Base-by-base conservation (phyloP, 1,284 basidiomycete genomes). In the Golubevia pallescens region DNA sequence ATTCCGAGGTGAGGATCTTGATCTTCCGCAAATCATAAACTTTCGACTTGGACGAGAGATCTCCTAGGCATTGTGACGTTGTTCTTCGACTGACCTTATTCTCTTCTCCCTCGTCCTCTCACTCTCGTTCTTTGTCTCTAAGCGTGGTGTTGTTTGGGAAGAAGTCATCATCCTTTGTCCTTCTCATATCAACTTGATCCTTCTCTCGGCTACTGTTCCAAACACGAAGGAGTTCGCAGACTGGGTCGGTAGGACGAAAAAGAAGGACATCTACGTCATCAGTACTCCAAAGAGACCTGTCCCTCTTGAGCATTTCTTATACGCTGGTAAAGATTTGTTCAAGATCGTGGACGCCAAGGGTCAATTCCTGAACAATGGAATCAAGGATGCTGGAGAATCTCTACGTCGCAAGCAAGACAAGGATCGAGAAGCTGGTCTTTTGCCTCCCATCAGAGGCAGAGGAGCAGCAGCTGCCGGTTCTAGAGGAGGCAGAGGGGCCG, bases 71-170 rank as follows among this genome's bases (percentile, higher is more conserved):
- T n/a, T n/a, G n/a, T n/a, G n/a, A n/a, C n/a, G n/a, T n/a, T n/a
- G n/a, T n/a, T n/a, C n/a, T n/a, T n/a, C n/a, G n/a, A n/a, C n/a
- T n/a, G n/a, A n/a, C n/a, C n/a, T n/a, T n/a, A n/a, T n/a, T n/a
- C n/a, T n/a, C n/a, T n/a, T n/a, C n/a, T n/a, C n/a, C n/a, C n/a
- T n/a, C n/a, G n/a, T n/a, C n/a, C n/a, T n/a, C n/a, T n/a, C n/a
- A n/a, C n/a, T n/a, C n/a, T n/a, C n/a, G n/a, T n/a, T n/a, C n/a
- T n/a, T n/a, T n/a, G n/a, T n/a, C n/a, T n/a, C n/a, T n/a, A n/a
- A n/a, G 94, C 90, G 97, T 81, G 97, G 97, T 61, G 97, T 99
- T 8, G 97, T 99, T 14, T 99, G 97, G 97, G 97, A 99, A 86
- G 97, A 99, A 87, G 97, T 99, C 38, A 99, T 99, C 74, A 99